Conservation (phyloP, 495 filamentous ascomycete species). For the Daldinia vernicosa region DNA sequence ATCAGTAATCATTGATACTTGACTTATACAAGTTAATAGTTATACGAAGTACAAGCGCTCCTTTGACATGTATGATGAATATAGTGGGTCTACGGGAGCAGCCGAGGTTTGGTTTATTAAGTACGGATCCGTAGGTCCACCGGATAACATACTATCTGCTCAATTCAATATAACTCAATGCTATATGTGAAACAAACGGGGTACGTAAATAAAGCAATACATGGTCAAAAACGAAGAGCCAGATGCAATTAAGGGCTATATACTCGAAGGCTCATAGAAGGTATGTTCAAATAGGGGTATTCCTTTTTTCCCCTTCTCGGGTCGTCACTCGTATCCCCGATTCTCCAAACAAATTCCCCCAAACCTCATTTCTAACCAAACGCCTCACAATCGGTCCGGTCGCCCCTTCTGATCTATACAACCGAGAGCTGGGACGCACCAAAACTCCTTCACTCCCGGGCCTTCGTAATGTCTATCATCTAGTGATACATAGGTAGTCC, state of each 20-base stretch:
- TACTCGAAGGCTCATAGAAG: background rate
- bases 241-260: constrained; percentile 17
- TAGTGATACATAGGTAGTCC: constrained; percentile 4
- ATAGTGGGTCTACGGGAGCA: constrained; percentile 23
- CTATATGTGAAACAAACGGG: background rate
- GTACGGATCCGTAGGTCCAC: no score
- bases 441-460: background rate
- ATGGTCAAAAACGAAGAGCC: background rate
- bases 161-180: background rate
- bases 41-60: no score
- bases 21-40: background rate
- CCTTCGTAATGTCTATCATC: constrained; percentile 14
- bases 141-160: background rate
- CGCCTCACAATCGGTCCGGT: background rate
- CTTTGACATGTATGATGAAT: background rate
- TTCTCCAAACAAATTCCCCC: background rate
- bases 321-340: constrained; percentile 9
- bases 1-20: constrained; percentile 32
- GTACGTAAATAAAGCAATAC: background rate
- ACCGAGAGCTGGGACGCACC: background rate
- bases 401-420: background rate
- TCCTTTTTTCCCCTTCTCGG: background rate
- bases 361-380: constrained; percentile 4
- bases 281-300: constrained; percentile 11
- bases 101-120: constrained; percentile 22